These are phyloP conservation scores for Ustilago trichophora DNA, from an alignment of 1,284 basidiomycete genomes.

Conservation along the genomic window DNA sequence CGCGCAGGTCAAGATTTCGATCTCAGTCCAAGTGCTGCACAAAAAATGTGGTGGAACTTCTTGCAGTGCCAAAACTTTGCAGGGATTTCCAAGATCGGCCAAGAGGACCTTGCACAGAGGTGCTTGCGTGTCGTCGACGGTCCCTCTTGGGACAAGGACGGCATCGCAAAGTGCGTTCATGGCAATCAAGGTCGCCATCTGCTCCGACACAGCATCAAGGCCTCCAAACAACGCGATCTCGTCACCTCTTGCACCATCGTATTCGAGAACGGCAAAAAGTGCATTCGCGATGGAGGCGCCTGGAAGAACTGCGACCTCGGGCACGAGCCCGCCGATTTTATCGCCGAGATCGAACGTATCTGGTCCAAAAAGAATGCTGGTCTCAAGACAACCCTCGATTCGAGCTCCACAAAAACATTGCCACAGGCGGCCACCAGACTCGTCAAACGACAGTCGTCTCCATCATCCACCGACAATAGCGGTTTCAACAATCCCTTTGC, in stretches of 20 bases:
- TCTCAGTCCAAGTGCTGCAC: constrained; percentile 51
- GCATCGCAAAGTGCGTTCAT: constrained; percentile 46
- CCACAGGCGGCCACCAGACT: constrained; percentile 6
- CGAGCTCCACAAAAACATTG: not conserved
- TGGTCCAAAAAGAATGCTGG: constrained; percentile 31
- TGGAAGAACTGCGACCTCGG: constrained; percentile 59
- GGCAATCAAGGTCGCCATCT: constrained; percentile 44
- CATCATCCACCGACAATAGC: constrained; percentile 6
- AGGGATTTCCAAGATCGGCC: constrained; percentile 44
- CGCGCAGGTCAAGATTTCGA: constrained; percentile 50
- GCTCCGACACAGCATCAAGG: constrained; percentile 37
- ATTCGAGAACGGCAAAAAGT: constrained; percentile 47
- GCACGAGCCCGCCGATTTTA: constrained; percentile 47
- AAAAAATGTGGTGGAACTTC: constrained; percentile 55
- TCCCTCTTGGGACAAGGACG: constrained; percentile 48
- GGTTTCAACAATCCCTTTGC: constrained; percentile 18
- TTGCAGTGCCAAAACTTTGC: constrained; percentile 52
- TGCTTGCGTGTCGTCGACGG: constrained; percentile 50
- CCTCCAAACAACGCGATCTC: constrained; percentile 25
- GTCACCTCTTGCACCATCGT: constrained; percentile 46
- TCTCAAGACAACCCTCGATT: constrained; percentile 5
- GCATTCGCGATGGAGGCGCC: constrained; percentile 46
- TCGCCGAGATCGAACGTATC: constrained; percentile 50
- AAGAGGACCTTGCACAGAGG: constrained; percentile 38
- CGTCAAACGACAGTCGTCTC: constrained; percentile 28